Evolutionary conservation across 192 early-diverging fungal species (phyloP).

Genomic region (Paraglomus brasilianum): DNA sequence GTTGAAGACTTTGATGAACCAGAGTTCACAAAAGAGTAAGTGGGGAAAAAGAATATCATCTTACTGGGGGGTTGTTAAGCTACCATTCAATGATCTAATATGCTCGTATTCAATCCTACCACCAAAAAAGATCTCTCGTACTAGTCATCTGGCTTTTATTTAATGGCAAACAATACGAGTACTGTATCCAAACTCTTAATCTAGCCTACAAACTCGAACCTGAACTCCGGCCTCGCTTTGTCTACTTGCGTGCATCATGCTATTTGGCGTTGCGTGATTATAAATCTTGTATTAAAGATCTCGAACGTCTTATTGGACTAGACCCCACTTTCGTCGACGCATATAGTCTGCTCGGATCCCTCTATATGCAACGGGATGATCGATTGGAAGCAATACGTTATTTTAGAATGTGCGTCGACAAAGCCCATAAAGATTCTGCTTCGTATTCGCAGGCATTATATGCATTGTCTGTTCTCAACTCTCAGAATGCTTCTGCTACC

Average conservation of each 20-base stretch:
- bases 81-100: not conserved
- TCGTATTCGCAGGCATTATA: slow-evolving; percentile 54
- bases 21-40: slow-evolving; percentile 31
- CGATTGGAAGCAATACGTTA: slow-evolving; percentile 47
- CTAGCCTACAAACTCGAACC: slow-evolving; percentile 50
- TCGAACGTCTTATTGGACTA: slow-evolving; percentile 27
- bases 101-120: not conserved
- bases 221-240: slow-evolving; percentile 51
- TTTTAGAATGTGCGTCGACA: slow-evolving; percentile 51
- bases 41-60: too few species aligned
- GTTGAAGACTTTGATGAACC: slow-evolving; percentile 25
- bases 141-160: slow-evolving; percentile 57
- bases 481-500: slow-evolving; percentile 34
- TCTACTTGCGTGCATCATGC: slow-evolving; percentile 55
- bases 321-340: slow-evolving; percentile 36
- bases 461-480: slow-evolving; percentile 45
- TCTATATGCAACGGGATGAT: slow-evolving; percentile 42
- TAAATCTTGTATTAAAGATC: slow-evolving; percentile 40
- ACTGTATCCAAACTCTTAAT: slow-evolving; percentile 55
- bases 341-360: slow-evolving; percentile 37
- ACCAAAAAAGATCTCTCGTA: slow-evolving; percentile 29
- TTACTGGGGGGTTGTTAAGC: too few species aligned
- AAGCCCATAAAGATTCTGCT: slow-evolving; percentile 51
- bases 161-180: slow-evolving; percentile 56
- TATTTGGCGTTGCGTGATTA: slow-evolving; percentile 46